phyloP scores from a whole-genome alignment of 2,329 filamentous ascomycete genomes.

The Parafenestella ontariensis region DNA sequence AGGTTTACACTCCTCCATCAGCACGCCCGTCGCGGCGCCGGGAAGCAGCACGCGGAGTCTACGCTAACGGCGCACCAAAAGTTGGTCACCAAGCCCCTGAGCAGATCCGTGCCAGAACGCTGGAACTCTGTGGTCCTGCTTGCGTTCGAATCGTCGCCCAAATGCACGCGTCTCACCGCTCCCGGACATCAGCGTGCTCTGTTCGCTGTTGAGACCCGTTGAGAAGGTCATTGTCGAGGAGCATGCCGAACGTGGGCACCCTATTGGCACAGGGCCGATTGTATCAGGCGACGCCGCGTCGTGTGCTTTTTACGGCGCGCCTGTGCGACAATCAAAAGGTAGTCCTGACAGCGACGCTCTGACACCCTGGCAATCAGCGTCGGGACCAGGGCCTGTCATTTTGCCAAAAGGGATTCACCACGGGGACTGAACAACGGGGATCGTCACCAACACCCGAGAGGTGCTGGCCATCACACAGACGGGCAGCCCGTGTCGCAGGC shows the following conservation, averaged over 20 bases:
- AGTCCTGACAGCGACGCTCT: constrained; percentile 23
- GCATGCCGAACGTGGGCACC: constrained; percentile 20
- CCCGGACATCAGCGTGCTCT: constrained; percentile 17
- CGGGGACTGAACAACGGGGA: constrained; percentile 11
- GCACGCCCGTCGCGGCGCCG: constrained; percentile 39
- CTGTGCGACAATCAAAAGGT: constrained; percentile 27
- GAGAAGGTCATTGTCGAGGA: constrained; percentile 9
- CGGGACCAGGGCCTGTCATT: constrained; percentile 21
- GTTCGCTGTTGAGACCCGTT: constrained; percentile 13
- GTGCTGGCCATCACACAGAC: constrained; percentile 1
- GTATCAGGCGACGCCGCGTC: constrained; percentile 20
- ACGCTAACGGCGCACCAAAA: constrained; percentile 35
- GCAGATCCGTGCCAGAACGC: constrained; percentile 38
- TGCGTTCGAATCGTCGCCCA: constrained; percentile 16
- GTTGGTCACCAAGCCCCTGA: constrained; percentile 36
- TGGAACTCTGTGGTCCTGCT: constrained; percentile 23
- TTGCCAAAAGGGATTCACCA: constrained; percentile 18
- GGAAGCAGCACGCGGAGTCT: constrained; percentile 41
- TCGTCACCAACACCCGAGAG: constrained; percentile 10
- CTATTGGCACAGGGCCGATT: constrained; percentile 26
- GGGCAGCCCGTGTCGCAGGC: not conserved
- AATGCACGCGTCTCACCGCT: constrained; percentile 29
- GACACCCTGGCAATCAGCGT: constrained; percentile 18
- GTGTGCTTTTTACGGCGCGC: constrained; percentile 26
- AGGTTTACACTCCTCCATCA: constrained; percentile 29